Evolutionary conservation across 495 filamentous ascomycete species (phyloP).

Genomic region (Penicillium argentinense): DNA sequence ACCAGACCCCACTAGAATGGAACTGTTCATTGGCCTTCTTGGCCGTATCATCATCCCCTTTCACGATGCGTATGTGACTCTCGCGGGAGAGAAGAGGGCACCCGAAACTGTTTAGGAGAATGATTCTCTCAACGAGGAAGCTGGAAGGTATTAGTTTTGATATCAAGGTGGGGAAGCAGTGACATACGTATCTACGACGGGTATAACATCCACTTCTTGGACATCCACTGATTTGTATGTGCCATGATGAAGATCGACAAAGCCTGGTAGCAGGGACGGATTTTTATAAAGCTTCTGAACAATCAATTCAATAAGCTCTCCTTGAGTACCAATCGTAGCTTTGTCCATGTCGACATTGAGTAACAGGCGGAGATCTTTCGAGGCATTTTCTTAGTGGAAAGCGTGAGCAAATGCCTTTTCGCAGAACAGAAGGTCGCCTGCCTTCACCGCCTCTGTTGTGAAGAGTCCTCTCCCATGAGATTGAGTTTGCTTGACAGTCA

Average conservation of each 20-base stretch:
- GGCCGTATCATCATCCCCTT: no score
- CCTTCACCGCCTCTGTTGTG: conserved; percentile 44
- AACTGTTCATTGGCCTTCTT: conserved; percentile 10
- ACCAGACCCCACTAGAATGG: conserved; percentile 52
- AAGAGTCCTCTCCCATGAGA: conserved; percentile 48
- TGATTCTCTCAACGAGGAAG: conserved; percentile 46
- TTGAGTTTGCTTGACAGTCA: conserved; percentile 20
- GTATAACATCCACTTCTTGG: conserved; percentile 39
- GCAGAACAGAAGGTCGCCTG: conserved; percentile 54
- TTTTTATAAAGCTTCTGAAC: conserved; percentile 51
- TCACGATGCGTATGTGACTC: conserved; percentile 31
- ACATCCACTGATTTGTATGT: conserved; percentile 29
- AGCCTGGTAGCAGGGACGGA: conserved; percentile 38
- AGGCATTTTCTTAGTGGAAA: conserved; percentile 13
- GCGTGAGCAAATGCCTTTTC: conserved; percentile 55
- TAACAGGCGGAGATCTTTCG: conserved; percentile 19
- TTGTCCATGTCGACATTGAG: conserved; percentile 32
- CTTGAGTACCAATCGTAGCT: conserved; percentile 29
- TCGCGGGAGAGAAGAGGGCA: conserved; percentile 38
- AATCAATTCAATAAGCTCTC: conserved; percentile 37
- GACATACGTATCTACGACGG: conserved; percentile 52
- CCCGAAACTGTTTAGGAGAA: conserved; percentile 50
- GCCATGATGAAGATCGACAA: conserved; percentile 48
- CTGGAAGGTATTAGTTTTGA: conserved; percentile 16
- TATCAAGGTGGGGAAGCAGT: not conserved